Percentiles rank a stretch among this genome's conserved stretches.
phyloP scores from a whole-genome alignment of 176 grass and related monocot species.

The Triticum timopheevii region DNA sequence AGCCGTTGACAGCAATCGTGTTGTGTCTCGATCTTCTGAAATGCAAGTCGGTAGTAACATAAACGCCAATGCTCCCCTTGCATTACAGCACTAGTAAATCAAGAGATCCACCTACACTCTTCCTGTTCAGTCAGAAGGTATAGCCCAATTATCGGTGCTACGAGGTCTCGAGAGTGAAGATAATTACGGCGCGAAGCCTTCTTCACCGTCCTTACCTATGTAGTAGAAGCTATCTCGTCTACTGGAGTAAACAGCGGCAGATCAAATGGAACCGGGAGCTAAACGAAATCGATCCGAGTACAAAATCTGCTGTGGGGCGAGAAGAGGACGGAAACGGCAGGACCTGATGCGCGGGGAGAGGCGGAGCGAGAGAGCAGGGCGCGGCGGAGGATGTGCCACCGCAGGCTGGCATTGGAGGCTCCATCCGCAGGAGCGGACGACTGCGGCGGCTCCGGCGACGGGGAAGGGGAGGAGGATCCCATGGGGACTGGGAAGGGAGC shows the following conservation, averaged over 20 bases:
- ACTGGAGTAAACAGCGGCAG: background rate
- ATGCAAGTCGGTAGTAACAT: background rate
- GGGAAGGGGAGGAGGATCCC: constrained; percentile 26
- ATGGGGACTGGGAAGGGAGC: background rate
- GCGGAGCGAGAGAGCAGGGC: constrained; percentile 42
- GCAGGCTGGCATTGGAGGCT: constrained; percentile 44
- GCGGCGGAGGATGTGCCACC: constrained; percentile 71
- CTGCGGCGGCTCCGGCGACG: background rate
- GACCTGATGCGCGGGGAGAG: constrained; percentile 34
- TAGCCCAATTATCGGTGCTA: background rate
- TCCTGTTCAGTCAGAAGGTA: background rate
- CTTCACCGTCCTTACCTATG: background rate
- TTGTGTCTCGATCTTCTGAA: background rate
- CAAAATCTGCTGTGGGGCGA: background rate
- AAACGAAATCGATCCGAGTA: background rate
- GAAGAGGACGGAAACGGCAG: background rate
- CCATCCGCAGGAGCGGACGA: background rate
- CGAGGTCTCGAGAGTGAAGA: background rate
- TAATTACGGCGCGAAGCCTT: background rate
- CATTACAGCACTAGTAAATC: background rate
- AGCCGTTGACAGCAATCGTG: background rate
- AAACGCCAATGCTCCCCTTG: background rate
- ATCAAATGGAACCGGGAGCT: background rate
- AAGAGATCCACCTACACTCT: constrained; percentile 1
- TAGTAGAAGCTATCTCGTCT: background rate